Base-by-base conservation (phyloP, 2,329 filamentous ascomycete species). In the Pseudogymnoascus pannorum region DNA sequence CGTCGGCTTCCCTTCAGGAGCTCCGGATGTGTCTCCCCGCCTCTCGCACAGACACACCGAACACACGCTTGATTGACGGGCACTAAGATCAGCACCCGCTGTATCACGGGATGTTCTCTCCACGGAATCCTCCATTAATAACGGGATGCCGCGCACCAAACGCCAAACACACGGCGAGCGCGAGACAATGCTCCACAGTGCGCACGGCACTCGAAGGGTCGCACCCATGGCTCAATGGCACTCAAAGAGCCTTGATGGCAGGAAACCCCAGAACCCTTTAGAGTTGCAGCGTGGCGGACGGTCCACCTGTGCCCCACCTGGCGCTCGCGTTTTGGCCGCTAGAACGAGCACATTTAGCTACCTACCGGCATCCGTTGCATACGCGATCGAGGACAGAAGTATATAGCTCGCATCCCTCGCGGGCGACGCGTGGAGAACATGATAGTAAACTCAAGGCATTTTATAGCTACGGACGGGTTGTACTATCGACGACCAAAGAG, bases 371-470 rank as follows among this genome's bases (percentile, higher is more conserved):
- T 54, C n/a, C 48, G 24, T 31, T 54, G 26, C 48, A 18, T 31
- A 24, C 12, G n/a, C n/a, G 26, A 29, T 54, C n/a, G 16, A 31
- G 58, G 11, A 54, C n/a, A 22, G 38, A 24, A 33, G 29, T 60
- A 60, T 60, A 60, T 60, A 60, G 22, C 22, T 22, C 3, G 24
- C 16, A 14, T 60, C 58, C 58, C 58, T 60, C 58, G 38, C 24
- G 48, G 31, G 48, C n/a, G 16, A 16, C 26, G 48, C 26, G 24
- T 29, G 24, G 26, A 31, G 5, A 54, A 11, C 5, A 54, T 31
- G 44, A 7, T 16, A 31, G 48, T 31, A n/a, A 31, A 12, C n/a
- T 18, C 4, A 9, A 31, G n/a, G 7, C n/a, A 18, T 18, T 54
- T 12, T 31, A 44, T 5, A 31, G 48, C n/a, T 54, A 18, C 9